Conservation (phyloP, 345 rosid genomes). For the Brassica rapa region DNA sequence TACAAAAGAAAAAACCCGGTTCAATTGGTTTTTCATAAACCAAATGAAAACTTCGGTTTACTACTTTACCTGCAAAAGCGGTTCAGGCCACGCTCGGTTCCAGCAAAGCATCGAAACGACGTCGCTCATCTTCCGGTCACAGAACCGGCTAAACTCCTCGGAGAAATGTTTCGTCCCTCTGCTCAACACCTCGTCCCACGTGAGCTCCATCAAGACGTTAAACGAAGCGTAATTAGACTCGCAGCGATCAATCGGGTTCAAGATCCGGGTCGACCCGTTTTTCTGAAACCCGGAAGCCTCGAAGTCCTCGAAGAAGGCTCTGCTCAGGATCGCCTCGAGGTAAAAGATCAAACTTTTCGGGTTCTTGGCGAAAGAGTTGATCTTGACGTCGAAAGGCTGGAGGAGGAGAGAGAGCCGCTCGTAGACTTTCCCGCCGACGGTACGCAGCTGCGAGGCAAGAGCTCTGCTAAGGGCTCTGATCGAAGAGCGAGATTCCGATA, state of each 20-base stretch:
- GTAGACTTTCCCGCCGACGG: slow-evolving; percentile 60
- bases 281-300: slow-evolving; percentile 73
- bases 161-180: slow-evolving; percentile 88
- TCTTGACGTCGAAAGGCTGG: slow-evolving; percentile 66
- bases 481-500: slow-evolving; percentile 72
- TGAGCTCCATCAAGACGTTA: slow-evolving; percentile 56
- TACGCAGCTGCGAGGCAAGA: slow-evolving; percentile 60
- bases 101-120: slow-evolving; percentile 80
- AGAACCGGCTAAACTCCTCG: slow-evolving; percentile 80
- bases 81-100: slow-evolving; percentile 91
- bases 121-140: slow-evolving; percentile 92
- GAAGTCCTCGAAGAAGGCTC: slow-evolving; percentile 84
- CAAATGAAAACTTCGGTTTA: background rate
- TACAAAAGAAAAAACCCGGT: slow-evolving; percentile 35
- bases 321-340: slow-evolving; percentile 72
- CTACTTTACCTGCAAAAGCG: slow-evolving; percentile 56
- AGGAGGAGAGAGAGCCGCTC: slow-evolving; percentile 68
- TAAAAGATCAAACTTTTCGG: slow-evolving; percentile 58
- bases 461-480: slow-evolving; percentile 67
- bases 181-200: slow-evolving; percentile 87
- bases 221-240: slow-evolving; percentile 66
- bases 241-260: slow-evolving; percentile 81
- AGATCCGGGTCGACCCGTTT: slow-evolving; percentile 52
- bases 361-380: slow-evolving; percentile 57
- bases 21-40: background rate